phyloP scores from a whole-genome alignment of 257 asterid genomes.

The Solanum chilense region DNA sequence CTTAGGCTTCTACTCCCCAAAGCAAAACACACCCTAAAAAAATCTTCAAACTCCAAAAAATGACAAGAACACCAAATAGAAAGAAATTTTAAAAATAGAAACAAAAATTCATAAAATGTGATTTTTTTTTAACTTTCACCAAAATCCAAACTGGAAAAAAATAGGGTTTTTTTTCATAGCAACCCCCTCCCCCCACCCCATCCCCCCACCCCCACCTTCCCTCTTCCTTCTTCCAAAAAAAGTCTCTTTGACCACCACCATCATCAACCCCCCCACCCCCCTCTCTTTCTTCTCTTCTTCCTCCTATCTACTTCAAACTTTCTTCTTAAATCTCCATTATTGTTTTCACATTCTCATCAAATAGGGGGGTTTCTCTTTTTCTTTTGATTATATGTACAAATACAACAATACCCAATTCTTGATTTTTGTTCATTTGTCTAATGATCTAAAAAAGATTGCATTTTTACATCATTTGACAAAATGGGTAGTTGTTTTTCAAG shows the following conservation, averaged over 20 bases:
- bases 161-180: neutral
- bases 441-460: conserved; percentile 9
- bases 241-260: conserved; percentile 52
- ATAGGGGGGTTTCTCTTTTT: neutral
- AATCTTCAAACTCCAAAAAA: neutral
- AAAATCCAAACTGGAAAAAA: neutral
- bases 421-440: neutral
- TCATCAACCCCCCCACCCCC: conserved; percentile 4
- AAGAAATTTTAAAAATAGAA: neutral
- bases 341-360: conserved; percentile 11
- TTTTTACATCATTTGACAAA: neutral
- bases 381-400: neutral
- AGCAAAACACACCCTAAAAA: neutral
- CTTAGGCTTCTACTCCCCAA: neutral
- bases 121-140: neutral
- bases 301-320: conserved; percentile 40
- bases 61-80: neutral
- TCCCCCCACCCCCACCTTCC: neutral
- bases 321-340: conserved; percentile 24
- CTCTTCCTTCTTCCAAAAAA: neutral
- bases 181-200: neutral
- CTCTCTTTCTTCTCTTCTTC: conserved; percentile 55
- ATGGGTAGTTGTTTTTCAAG: conserved; percentile 66
- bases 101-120: neutral
- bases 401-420: neutral